phyloP scores from a whole-genome alignment of 1,139 yeast species.

The Pichia sp. region DNA sequence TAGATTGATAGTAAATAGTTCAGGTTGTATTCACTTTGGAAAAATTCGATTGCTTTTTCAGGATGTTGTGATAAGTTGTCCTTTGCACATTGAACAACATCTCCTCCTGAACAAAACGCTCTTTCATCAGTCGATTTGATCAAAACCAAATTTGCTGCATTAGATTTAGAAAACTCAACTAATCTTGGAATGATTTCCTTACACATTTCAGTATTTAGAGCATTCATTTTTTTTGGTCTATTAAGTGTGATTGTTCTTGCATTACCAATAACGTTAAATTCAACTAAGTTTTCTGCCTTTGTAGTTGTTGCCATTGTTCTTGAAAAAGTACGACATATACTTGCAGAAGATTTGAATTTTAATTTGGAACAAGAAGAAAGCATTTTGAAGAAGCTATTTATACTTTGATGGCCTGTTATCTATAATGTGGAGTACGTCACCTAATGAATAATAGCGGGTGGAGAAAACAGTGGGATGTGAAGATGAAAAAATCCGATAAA shows the following conservation, averaged over 20 bases:
- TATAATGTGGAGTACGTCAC: not conserved
- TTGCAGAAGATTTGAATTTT: not conserved
- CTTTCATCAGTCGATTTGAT: constrained; percentile 61
- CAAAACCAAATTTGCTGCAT: constrained; percentile 56
- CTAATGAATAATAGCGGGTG: not conserved
- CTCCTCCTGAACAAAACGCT: constrained; percentile 89
- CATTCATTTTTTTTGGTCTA: constrained; percentile 78
- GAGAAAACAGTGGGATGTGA: not conserved
- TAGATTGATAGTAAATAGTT: constrained; percentile 75
- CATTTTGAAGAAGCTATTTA: not conserved
- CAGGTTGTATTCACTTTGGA: constrained; percentile 73
- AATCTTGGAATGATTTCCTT: constrained; percentile 66
- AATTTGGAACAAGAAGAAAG: not conserved
- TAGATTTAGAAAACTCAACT: constrained; percentile 67
- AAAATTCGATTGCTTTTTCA: constrained; percentile 55
- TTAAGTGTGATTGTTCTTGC: constrained; percentile 75
- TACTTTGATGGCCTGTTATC: not conserved
- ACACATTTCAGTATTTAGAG: constrained; percentile 77
- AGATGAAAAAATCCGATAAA: not conserved
- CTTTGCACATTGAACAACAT: constrained; percentile 70
- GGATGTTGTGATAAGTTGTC: constrained; percentile 45
- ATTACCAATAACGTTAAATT: constrained; percentile 54
- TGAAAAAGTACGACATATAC: not conserved
- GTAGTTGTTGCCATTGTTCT: constrained; percentile 21
- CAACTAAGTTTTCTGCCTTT: constrained; percentile 36